Conservation (phyloP, 148 eudicot species). For the Simmondsia chinensis region DNA sequence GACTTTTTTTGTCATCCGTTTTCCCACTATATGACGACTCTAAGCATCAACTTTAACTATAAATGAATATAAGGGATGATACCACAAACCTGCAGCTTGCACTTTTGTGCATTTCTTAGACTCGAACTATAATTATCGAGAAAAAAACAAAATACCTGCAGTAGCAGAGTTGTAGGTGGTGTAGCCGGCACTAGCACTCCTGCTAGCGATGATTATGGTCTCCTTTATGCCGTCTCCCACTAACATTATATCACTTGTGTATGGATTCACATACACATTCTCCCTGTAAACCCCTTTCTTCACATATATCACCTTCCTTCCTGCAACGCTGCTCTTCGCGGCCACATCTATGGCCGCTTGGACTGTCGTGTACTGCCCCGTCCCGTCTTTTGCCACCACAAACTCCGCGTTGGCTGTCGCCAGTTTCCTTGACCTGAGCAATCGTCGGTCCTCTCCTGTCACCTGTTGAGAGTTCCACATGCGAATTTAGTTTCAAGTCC, state of each 20-base stretch:
- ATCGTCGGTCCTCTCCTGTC: too few species aligned
- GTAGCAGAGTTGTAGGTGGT: slow-evolving; percentile 67
- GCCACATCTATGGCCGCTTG: slow-evolving; percentile 43
- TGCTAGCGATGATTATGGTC: slow-evolving; percentile 46
- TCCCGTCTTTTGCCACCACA: slow-evolving; percentile 33
- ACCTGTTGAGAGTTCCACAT: too few species aligned
- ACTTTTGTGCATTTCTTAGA: too few species aligned
- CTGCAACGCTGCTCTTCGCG: slow-evolving; percentile 12
- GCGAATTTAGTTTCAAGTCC: too few species aligned
- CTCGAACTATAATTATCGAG: too few species aligned
- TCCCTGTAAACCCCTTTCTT: slow-evolving; percentile 39
- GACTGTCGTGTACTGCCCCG: slow-evolving; percentile 25
- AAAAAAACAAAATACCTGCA: slow-evolving; percentile 52
- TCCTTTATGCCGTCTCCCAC: slow-evolving; percentile 54
- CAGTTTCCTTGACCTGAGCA: slow-evolving; percentile 13
- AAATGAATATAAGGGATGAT: too few species aligned
- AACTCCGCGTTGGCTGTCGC: slow-evolving; percentile 11
- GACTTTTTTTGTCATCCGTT: too few species aligned
- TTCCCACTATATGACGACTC: too few species aligned
- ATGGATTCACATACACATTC: slow-evolving; percentile 22
- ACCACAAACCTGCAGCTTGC: too few species aligned
- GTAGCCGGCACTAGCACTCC: slow-evolving; percentile 47
- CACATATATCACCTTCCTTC: slow-evolving; percentile 31
- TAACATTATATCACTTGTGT: slow-evolving; percentile 43
- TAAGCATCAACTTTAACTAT: too few species aligned